A percentile compares a stretch with the other conserved stretches of the same genome.
Evolutionary conservation across 2,329 filamentous ascomycete species (phyloP).

Genomic region (Periconia sp.): DNA sequence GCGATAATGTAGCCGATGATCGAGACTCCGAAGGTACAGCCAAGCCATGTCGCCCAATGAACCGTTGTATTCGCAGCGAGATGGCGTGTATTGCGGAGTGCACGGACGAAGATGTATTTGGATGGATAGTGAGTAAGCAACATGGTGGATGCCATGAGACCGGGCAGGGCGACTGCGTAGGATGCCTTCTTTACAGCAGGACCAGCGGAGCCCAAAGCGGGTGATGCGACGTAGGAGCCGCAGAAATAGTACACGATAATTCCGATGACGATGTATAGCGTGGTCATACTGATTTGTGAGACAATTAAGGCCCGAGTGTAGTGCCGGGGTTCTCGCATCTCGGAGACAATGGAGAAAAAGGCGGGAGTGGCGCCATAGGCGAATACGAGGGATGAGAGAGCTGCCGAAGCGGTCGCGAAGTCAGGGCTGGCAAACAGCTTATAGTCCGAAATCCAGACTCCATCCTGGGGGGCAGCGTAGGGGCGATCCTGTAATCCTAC

Average conservation of each 20-base stretch:
- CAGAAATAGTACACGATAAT: slow-evolving; percentile 69
- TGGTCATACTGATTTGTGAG: slow-evolving; percentile 64
- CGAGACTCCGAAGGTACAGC: slow-evolving; percentile 19
- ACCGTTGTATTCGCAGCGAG: slow-evolving; percentile 40
- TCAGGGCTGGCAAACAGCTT: slow-evolving; percentile 17
- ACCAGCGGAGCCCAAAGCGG: slow-evolving; percentile 66
- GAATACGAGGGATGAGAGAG: slow-evolving; percentile 26
- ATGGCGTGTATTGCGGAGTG: slow-evolving; percentile 70
- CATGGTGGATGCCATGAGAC: slow-evolving; percentile 24
- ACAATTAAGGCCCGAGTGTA: slow-evolving; percentile 57
- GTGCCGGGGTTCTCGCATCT: slow-evolving; percentile 62
- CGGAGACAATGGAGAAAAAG: slow-evolving; percentile 68
- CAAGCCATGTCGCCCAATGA: slow-evolving; percentile 31
- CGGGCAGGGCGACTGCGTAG: slow-evolving; percentile 66
- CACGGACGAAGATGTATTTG: slow-evolving; percentile 60
- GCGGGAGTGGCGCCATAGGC: slow-evolving; percentile 60
- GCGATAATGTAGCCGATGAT: slow-evolving; percentile 27
- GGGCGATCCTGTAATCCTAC: slow-evolving; percentile 30
- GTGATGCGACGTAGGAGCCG: slow-evolving; percentile 63
- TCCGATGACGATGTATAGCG: slow-evolving; percentile 66
- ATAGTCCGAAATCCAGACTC: slow-evolving; percentile 24
- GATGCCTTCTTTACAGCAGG: slow-evolving; percentile 62
- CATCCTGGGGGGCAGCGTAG: slow-evolving; percentile 21
- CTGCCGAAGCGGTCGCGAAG: slow-evolving; percentile 20
- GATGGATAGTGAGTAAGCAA: slow-evolving; percentile 17